Percentiles rank a stretch among this genome's conserved stretches.
Evolutionary conservation across 345 rosid genomes (phyloP).

Genomic region (Linum tenue): DNA sequence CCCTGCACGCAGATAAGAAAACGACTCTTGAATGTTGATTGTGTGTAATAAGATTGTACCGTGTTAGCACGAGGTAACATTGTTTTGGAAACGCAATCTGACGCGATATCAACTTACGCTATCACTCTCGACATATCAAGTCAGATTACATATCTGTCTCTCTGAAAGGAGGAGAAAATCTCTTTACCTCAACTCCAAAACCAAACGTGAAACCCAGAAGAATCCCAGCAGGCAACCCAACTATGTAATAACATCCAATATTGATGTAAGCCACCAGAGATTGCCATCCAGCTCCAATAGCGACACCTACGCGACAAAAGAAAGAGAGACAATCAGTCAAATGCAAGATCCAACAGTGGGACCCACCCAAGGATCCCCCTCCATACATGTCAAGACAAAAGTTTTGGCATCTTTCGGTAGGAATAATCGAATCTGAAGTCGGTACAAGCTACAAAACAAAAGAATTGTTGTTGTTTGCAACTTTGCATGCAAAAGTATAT

Average conservation of each 20-base stretch:
- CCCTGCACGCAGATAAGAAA: slow-evolving; percentile 38
- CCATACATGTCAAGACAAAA: too few species aligned
- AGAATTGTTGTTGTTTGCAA: too few species aligned
- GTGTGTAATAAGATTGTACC: neutral
- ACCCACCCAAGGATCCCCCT: too few species aligned
- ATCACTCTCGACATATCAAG: too few species aligned
- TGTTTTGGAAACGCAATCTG: neutral
- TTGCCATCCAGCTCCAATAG: slow-evolving; percentile 99
- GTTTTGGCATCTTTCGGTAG: too few species aligned
- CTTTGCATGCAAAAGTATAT: too few species aligned
- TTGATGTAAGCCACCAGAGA: slow-evolving; percentile 72
- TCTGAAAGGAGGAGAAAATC: neutral
- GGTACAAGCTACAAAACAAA: too few species aligned
- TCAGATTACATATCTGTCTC: neutral
- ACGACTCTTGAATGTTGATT: too few species aligned
- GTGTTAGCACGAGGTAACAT: neutral
- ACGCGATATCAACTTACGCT: neutral
- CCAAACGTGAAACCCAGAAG: slow-evolving; percentile 66
- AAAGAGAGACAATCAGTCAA: neutral
- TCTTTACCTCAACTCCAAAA: slow-evolving; percentile 54
- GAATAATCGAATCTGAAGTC: too few species aligned
- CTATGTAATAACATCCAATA: slow-evolving; percentile 68
- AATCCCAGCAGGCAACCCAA: slow-evolving; percentile 81
- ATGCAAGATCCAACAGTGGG: too few species aligned
- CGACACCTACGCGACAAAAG: slow-evolving; percentile 49